Percentiles rank a stretch among this genome's conserved stretches.
Conservation (phyloP, 345 rosid genomes). For the Lepidium africanum region DNA sequence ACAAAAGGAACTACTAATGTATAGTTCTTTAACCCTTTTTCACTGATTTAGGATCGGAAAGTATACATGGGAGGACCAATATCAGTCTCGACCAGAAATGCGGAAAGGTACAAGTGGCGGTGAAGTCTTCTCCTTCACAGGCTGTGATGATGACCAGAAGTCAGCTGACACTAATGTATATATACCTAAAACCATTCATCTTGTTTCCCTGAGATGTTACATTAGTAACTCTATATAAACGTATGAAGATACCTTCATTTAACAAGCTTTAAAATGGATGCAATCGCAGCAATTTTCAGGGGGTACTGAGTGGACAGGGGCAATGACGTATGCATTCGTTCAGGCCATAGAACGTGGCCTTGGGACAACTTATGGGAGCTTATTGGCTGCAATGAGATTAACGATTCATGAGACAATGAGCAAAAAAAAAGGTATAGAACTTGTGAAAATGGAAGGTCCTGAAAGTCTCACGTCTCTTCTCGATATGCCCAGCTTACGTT, state of each 20-base stretch:
- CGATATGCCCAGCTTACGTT: constrained; percentile 47
- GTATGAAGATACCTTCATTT: background rate
- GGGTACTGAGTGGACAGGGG: constrained; percentile 83
- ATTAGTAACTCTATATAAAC: background rate
- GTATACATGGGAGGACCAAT: constrained; percentile 79
- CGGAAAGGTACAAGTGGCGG: constrained; percentile 97
- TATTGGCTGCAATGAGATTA: constrained; percentile 68
- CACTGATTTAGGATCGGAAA: constrained; percentile 39
- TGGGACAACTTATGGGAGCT: constrained; percentile 57
- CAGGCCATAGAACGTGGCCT: constrained; percentile 73
- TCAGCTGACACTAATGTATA: constrained; percentile 52
- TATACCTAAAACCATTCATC: no score
- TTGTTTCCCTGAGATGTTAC: no score
- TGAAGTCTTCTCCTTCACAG: constrained; percentile 80
- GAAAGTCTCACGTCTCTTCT: constrained; percentile 52
- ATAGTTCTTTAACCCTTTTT: background rate
- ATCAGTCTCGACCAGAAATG: constrained; percentile 59
- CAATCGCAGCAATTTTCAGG: constrained; percentile 55
- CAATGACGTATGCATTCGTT: constrained; percentile 90
- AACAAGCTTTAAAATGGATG: background rate
- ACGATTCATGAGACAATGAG: constrained; percentile 42
- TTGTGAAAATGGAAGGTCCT: constrained; percentile 23
- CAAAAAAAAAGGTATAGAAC: constrained; percentile 23
- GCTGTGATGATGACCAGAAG: constrained; percentile 81
- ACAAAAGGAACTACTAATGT: no score